Base-by-base conservation (phyloP, 371 early-diverging fungal species). In the Mortierella sp. region DNA sequence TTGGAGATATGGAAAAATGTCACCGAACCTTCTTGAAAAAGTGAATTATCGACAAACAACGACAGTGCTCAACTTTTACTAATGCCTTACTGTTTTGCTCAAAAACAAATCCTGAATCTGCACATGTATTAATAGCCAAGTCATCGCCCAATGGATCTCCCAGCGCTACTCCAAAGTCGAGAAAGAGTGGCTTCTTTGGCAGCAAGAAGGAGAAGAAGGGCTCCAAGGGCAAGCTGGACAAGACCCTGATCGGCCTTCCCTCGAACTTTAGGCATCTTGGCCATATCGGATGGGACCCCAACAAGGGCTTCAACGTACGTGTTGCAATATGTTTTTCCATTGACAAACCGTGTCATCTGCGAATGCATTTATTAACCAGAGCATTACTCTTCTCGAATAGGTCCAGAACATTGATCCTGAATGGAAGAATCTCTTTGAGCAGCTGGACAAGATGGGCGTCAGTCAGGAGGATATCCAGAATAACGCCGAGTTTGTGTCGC, bases 231-330 rank as follows among this genome's bases (percentile, higher is more conserved):
- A 90, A 89, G 83, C 89, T 96, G 71, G 96, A 96, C 82, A 96
- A 96, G 88, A 90, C 91, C 10, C 91, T 91, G 88, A 97, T 97
- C 79, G 91, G 94, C 29, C 90, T 91, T 60, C 97, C 97, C 6
- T 91, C 94, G 27, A 93, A 95, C 80, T 96, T 95, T 75, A 90
- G 94, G 79, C 96, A 97, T 88, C 87, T 96, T 11, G 91, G 93
- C 24, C 95, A 96, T 83, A 95, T 97, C 81, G 97, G 96, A 14
- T 95, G 91, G 84, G 94, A 95, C 63, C 93, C 95, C 18, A 92
- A 93, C 38, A 94, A 93, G 49, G 97, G 97, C 35, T 97, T 95
- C 82, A 94, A 92, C 78, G 92, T 94, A 76, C 43, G 76, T 76
- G 4, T 49, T 18, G 3, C 51, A 70, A 3, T 46, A n/a, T 71